Evolutionary conservation across 1,139 yeast genomes (phyloP).

Genomic region (Kodamaea anthophila): DNA sequence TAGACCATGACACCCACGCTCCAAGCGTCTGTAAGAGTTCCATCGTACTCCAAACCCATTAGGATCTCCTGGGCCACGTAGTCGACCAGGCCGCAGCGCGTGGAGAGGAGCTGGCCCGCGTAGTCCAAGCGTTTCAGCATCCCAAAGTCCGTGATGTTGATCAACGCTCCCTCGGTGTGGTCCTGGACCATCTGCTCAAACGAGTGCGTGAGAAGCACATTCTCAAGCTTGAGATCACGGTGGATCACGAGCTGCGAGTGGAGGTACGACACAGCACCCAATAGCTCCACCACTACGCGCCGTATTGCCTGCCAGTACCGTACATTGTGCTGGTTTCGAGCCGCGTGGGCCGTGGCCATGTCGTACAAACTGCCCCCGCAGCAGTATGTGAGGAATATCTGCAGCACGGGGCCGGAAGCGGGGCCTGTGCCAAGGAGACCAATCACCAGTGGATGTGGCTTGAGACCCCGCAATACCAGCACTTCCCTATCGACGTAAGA

Average conservation of each 20-base stretch:
- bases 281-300: constrained; percentile 63
- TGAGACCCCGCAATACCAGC: constrained; percentile 46
- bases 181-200: constrained; percentile 18
- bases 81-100: constrained; percentile 94
- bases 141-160: constrained; percentile 83
- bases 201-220: constrained; percentile 48
- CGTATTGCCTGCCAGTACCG: constrained; percentile 43
- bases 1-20: constrained; percentile 87
- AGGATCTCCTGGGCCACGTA: constrained; percentile 90
- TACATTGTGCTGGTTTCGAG: constrained; percentile 20
- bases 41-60: constrained; percentile 87
- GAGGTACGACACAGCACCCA: constrained; percentile 64
- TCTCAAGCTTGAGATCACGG: constrained; percentile 84
- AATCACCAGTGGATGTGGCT: constrained; percentile 40
- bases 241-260: constrained; percentile 69
- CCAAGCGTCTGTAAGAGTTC: constrained; percentile 89
- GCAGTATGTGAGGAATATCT: constrained; percentile 67
- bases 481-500: constrained; percentile 72
- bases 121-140: constrained; percentile 63
- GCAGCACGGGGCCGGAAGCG: constrained; percentile 17
- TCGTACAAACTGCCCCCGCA: constrained; percentile 80
- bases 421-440: constrained; percentile 22
- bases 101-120: constrained; percentile 57
- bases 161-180: constrained; percentile 30
- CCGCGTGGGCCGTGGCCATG: constrained; percentile 35